These are phyloP conservation scores for Kazachstania viticola DNA, from an alignment of 805 yeast genomes.

Conservation along the genomic window DNA sequence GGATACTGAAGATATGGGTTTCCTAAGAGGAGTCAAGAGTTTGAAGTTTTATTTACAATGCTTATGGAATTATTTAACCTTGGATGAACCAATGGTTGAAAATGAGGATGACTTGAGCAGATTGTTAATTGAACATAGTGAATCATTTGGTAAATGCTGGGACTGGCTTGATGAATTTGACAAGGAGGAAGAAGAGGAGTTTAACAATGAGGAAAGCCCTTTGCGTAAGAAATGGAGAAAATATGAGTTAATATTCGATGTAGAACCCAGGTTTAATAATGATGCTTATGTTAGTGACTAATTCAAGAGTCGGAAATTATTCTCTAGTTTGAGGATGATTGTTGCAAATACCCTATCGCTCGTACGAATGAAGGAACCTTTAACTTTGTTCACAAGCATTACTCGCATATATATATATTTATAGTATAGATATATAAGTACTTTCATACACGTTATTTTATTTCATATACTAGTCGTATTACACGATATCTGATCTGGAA, in stretches of 20 bases:
- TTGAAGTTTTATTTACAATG: slow-evolving; percentile 52
- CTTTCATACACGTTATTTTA: no score
- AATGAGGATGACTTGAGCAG: slow-evolving; percentile 15
- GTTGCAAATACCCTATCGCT: no score
- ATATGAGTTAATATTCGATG: slow-evolving; percentile 26
- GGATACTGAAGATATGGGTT: slow-evolving; percentile 62
- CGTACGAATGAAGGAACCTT: no score
- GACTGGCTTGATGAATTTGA: slow-evolving; percentile 33
- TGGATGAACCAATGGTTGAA: slow-evolving; percentile 22
- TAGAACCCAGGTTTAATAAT: slow-evolving; percentile 24
- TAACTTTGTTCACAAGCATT: no score
- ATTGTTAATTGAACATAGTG: slow-evolving; percentile 11
- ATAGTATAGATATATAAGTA: no score
- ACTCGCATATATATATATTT: no score
- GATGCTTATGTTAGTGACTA: slow-evolving; percentile 25
- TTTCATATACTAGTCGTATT: no score
- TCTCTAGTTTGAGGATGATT: no score
- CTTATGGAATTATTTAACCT: slow-evolving; percentile 48
- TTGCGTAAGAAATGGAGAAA: slow-evolving; percentile 27
- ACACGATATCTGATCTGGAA: no score
- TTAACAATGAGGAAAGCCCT: slow-evolving; percentile 20
- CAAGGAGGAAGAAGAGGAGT: slow-evolving; percentile 23
- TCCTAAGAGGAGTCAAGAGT: slow-evolving; percentile 69
- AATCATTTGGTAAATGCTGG: slow-evolving; percentile 17
- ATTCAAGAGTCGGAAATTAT: background rate